Conservation (phyloP, 2,329 filamentous ascomycete genomes). For the Tolypocladium inflatum region DNA sequence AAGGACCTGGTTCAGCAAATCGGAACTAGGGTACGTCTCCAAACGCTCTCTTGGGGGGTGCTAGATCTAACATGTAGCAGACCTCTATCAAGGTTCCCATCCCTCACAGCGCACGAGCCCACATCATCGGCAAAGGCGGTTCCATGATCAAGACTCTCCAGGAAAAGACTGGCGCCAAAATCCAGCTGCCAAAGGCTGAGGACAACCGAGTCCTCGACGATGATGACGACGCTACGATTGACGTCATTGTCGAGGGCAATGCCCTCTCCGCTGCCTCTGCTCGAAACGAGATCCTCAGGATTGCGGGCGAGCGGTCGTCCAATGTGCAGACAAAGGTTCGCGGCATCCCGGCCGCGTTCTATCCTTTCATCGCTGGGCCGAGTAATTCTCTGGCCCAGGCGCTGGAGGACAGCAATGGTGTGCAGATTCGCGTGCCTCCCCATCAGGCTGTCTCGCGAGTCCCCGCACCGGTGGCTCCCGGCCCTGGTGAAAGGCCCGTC, state of each 20-base stretch:
- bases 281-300: slow-evolving; percentile 72
- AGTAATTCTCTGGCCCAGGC: slow-evolving; percentile 58
- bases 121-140: slow-evolving; percentile 90
- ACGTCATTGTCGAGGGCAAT: slow-evolving; percentile 86
- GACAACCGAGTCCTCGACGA: slow-evolving; percentile 44
- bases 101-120: slow-evolving; percentile 71
- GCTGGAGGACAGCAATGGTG: slow-evolving; percentile 67
- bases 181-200: slow-evolving; percentile 79
- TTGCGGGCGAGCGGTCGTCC: slow-evolving; percentile 76
- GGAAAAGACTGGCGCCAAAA: slow-evolving; percentile 79
- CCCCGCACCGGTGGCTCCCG: slow-evolving; percentile 53
- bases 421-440: slow-evolving; percentile 74
- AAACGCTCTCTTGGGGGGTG: too few species aligned
- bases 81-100: slow-evolving; percentile 65
- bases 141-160: slow-evolving; percentile 84
- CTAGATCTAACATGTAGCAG: slow-evolving; percentile 15
- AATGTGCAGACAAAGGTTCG: slow-evolving; percentile 75
- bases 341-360: slow-evolving; percentile 83
- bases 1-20: slow-evolving; percentile 85
- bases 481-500: slow-evolving; percentile 53
- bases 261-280: slow-evolving; percentile 79
- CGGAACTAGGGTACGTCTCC: slow-evolving; percentile 61
- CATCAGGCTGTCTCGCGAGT: slow-evolving; percentile 68
- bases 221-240: slow-evolving; percentile 72
- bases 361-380: slow-evolving; percentile 84